Percentiles rank a stretch among this genome's conserved stretches.
Evolutionary conservation across 257 asterid genomes (phyloP).

Genomic region (Euphrasia confusa): DNA sequence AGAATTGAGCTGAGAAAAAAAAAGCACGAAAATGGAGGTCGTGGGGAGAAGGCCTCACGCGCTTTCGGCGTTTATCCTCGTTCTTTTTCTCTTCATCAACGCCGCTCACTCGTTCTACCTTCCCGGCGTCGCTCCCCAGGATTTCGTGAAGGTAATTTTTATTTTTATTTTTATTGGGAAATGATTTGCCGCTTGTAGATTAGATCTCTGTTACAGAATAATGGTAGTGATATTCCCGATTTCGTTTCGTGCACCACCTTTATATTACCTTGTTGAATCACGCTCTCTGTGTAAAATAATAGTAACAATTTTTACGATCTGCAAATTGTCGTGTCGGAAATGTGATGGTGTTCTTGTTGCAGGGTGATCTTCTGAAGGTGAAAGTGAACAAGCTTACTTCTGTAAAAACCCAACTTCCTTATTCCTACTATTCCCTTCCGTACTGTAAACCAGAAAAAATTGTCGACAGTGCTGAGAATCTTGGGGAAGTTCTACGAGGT

Average conservation of each 20-base stretch:
- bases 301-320: not conserved
- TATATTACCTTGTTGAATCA: too few relatives aligned
- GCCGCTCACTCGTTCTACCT: slow-evolving; percentile 64
- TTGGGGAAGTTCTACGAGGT: slow-evolving; percentile 71
- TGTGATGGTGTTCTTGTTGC: slow-evolving; percentile 14
- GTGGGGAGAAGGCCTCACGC: slow-evolving; percentile 34
- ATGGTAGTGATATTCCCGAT: too few relatives aligned
- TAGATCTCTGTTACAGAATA: too few relatives aligned
- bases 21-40: slow-evolving; percentile 26
- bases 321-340: not conserved
- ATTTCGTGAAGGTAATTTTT: slow-evolving; percentile 57
- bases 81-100: slow-evolving; percentile 30
- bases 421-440: slow-evolving; percentile 54
- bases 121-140: slow-evolving; percentile 94
- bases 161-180: too few relatives aligned
- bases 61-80: slow-evolving; percentile 33
- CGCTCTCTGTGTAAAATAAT: too few relatives aligned
- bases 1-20: not conserved
- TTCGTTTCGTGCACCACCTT: too few relatives aligned
- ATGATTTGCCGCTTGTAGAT: too few relatives aligned
- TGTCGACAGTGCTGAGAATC: slow-evolving; percentile 63
- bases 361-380: slow-evolving; percentile 58
- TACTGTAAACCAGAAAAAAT: slow-evolving; percentile 49
- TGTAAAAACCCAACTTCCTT: slow-evolving; percentile 62
- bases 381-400: slow-evolving; percentile 61